These are phyloP conservation scores for Talaromyces sp. DNA, from an alignment of 2,329 filamentous ascomycete genomes.

Conservation along the genomic window DNA sequence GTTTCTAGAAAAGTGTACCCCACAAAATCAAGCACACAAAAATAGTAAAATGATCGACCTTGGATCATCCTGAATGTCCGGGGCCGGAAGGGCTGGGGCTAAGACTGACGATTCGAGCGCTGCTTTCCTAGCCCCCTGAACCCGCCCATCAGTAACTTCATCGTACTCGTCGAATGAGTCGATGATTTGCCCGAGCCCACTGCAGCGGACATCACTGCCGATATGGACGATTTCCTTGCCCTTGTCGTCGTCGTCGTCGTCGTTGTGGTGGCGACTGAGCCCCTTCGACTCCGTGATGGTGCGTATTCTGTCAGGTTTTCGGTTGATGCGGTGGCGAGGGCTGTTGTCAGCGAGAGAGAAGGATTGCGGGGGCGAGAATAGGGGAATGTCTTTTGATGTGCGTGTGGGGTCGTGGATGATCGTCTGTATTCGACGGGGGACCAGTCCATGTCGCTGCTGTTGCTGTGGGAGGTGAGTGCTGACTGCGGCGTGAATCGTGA, in stretches of 20 bases:
- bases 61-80: background rate
- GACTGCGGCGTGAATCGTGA: background rate
- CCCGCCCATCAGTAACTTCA: slow-evolving; percentile 20
- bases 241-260: background rate
- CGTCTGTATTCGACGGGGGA: slow-evolving; percentile 5
- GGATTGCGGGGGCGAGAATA: slow-evolving; percentile 11
- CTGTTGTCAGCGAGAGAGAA: background rate
- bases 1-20: background rate
- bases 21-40: background rate
- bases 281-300: background rate
- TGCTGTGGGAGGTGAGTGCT: background rate
- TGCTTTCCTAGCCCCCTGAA: slow-evolving; percentile 19
- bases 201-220: slow-evolving; percentile 2
- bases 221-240: slow-evolving; percentile 1
- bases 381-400: background rate
- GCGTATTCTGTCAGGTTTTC: background rate
- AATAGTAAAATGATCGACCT: background rate
- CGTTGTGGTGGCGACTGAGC: background rate
- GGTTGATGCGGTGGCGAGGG: slow-evolving; percentile 4
- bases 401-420: background rate
- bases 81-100: background rate
- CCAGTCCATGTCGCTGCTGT: slow-evolving; percentile 3
- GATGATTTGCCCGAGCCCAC: slow-evolving; percentile 4
- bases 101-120: background rate
- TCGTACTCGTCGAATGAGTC: slow-evolving; percentile 5